A percentile compares a stretch with the other conserved stretches of the same genome.
phyloP scores from a whole-genome alignment of 2,329 filamentous ascomycete species.

The Tympanopsis confertula region DNA sequence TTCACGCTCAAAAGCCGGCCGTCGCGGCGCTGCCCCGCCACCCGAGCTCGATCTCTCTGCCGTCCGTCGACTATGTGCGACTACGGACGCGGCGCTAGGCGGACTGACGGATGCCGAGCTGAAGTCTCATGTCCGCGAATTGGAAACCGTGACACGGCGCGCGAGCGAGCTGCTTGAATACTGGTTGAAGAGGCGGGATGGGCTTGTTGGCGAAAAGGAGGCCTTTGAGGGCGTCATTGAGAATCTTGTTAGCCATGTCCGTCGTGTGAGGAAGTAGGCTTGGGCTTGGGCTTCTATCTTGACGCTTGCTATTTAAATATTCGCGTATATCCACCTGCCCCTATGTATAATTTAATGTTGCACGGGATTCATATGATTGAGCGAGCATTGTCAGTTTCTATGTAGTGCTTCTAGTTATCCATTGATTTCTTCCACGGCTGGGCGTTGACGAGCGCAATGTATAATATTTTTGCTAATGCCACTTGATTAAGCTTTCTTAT shows the following conservation, averaged over 20 bases:
- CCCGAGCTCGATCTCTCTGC: conserved; percentile 9
- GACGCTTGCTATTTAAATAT: too few relatives aligned
- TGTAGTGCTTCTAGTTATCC: too few relatives aligned
- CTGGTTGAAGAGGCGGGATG: conserved; percentile 11
- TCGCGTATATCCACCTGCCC: too few relatives aligned
- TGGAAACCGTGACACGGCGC: conserved; percentile 10
- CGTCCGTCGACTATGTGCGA: conserved; percentile 12
- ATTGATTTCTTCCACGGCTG: too few relatives aligned
- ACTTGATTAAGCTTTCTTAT: too few relatives aligned
- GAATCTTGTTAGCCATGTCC: conserved; percentile 14
- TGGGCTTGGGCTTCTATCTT: too few relatives aligned
- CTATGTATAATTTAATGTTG: too few relatives aligned
- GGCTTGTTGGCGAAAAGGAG: conserved; percentile 13
- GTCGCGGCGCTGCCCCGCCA: conserved; percentile 5
- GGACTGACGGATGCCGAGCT: conserved; percentile 10
- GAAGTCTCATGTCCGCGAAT: conserved; percentile 8
- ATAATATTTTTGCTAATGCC: too few relatives aligned
- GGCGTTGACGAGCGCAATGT: too few relatives aligned
- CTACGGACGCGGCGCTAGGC: conserved; percentile 10
- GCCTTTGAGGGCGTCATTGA: conserved; percentile 16
- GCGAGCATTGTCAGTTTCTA: too few relatives aligned
- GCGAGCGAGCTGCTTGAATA: conserved; percentile 12
- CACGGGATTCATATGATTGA: too few relatives aligned
- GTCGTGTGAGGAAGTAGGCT: conserved; percentile 8
- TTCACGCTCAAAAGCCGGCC: conserved; percentile 14